Base-by-base conservation (phyloP, 1,284 basidiomycete genomes). In the Sanghuangporus baumii region DNA sequence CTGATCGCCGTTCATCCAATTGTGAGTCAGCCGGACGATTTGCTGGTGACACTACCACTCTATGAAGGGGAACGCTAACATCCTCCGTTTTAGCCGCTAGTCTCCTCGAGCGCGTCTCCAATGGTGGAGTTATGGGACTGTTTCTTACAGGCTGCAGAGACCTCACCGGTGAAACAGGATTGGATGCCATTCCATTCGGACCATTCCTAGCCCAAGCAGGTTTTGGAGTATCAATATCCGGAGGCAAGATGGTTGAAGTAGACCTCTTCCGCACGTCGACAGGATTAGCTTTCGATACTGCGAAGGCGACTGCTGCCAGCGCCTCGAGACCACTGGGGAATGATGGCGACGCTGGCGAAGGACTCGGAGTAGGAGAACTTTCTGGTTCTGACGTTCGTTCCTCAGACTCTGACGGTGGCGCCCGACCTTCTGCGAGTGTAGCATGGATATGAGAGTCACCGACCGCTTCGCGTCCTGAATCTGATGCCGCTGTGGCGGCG, bases 281-380 rank as follows among this genome's bases (percentile, higher is more conserved):
- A 7, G 64, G 60, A 26, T 61, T 65, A n/a, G 64, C 64, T 40
- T 55, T 58, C 50, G 56, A 55, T 14, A 61, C 64, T 8, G 46
- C 60, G 20, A 37, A 59, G 16, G 57, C 60, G 20, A 61, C 48
- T 48, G 60, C 60, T 11, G 57, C 64, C 20, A 61, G 47, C 16
- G 60, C 64, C n/a, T 61, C 60, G 7, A 59, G 43, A 31, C 14
- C 57, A 34, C 26, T 20, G 26, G 55, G 52, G 14, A 40, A 43
- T 36, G 59, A 38, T 11, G 26, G 12, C 12, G 64, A 58, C 14
- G 61, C 46, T 6, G 61, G 61, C n/a, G 64, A 60, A 46, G 41
- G 57, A 9, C 57, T 47, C 46, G 52, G 52, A 3, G 43, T 51
- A 9, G 62, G 52, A 14, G 58, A 37, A 7, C 40, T 52, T 37